Evolutionary conservation across 768 basidiomycete genomes (phyloP), one percentile per base, ranked within the genome.

Genomic region (Cystofilobasidium ferigula): DNA sequence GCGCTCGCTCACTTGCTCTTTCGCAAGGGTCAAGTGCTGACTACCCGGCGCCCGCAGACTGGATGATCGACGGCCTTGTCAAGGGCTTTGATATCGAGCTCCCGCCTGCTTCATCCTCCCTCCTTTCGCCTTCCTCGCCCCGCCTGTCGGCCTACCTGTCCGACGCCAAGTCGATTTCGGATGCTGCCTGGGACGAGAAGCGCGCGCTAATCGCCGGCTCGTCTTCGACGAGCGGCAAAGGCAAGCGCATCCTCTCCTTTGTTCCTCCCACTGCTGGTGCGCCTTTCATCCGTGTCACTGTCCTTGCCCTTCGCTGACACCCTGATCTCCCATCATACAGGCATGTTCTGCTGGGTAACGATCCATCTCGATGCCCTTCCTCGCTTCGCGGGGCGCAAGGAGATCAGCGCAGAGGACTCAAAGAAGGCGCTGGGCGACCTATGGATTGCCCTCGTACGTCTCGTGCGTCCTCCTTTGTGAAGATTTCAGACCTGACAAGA

Each of bases 161-260:
- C 54, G 10, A 51, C 56, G 30, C n/a, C 20, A 28, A 18, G 1
- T 22, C 56, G 20, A 26, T 28, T 28, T 56, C 26, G 5, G 66
- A 68, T 18, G 20, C 32, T 26, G 51, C 22, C 24, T 68, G 67
- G 67, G 62, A 68, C 62, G 67, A 68, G 45, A 68, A 68, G 62
- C 51, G 51, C 51, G 51, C 26, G 35, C 18, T n/a, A n/a, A n/a
- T 36, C 67, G 56, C n/a, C 24, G 54, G 42, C 62, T n/a, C 40
- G n/a, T 62, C 62, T 6, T 45, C 43, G 13, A 20, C 20, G 8
- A 57, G 24, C 42, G 26, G 18, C 18, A 47, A 62, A 20, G 60
- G 45, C 10, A 57, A 53, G 57, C 47, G 38, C 47, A 45, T 68
- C 47, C 22, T 68, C 12, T 57, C 61, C 18, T 68, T 68, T 45